Evolutionary conservation across 2,329 filamentous ascomycete species (phyloP).

Genomic region (Akanthomyces muscarius): DNA sequence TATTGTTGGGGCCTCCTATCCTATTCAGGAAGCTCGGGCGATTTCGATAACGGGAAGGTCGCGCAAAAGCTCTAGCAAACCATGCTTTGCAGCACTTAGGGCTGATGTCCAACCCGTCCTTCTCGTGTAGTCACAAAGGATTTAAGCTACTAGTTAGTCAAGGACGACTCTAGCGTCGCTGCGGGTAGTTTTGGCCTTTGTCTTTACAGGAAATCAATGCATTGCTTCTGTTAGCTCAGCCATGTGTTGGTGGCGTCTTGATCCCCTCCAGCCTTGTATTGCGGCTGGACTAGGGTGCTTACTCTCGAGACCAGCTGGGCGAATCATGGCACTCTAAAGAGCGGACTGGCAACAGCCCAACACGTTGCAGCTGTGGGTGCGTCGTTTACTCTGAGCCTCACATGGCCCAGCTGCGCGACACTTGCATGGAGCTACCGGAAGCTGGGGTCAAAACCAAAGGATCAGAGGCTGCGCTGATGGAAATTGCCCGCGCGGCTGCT

Average conservation of each 20-base stretch:
- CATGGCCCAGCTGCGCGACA: conserved; percentile 1
- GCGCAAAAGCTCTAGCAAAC: not conserved
- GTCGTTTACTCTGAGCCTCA: conserved; percentile 15
- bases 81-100: not conserved
- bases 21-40: not conserved
- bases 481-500: not conserved
- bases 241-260: conserved; percentile 2
- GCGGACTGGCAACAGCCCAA: not conserved
- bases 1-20: not conserved
- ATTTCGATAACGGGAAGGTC: not conserved
- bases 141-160: not conserved
- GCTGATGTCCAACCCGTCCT: not conserved
- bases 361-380: not conserved
- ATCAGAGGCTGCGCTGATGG: not conserved
- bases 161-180: not conserved
- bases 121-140: not conserved
- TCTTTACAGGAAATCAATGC: not conserved
- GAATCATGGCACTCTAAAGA: not conserved
- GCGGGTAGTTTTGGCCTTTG: not conserved
- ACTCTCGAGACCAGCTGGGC: not conserved
- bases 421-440: not conserved
- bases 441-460: not conserved
- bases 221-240: not conserved
- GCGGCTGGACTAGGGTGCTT: conserved; percentile 9
- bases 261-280: conserved; percentile 1